Evolutionary conservation across 2,329 filamentous ascomycete species (phyloP).

Genomic region (Curvularia hawaiiensis): DNA sequence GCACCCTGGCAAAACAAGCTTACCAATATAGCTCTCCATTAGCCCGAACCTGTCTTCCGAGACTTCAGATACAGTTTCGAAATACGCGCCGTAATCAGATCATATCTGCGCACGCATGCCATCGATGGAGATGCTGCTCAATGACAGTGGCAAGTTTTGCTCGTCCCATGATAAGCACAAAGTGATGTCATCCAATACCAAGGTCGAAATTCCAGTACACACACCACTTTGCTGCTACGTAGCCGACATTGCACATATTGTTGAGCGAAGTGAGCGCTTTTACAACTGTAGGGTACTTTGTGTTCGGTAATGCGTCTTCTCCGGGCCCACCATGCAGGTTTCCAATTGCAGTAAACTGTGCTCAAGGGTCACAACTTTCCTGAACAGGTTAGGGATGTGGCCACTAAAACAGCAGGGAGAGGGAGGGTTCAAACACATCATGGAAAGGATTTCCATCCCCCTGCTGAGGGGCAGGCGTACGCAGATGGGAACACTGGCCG

Average conservation of each 20-base stretch:
- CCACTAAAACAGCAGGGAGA: slow-evolving; percentile 4
- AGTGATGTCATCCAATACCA: slow-evolving; percentile 48
- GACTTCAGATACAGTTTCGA: slow-evolving; percentile 26
- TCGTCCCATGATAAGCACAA: slow-evolving; percentile 53
- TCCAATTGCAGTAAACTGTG: slow-evolving; percentile 58
- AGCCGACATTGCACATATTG: slow-evolving; percentile 56
- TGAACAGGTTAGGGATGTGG: slow-evolving; percentile 21
- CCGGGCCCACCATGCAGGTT: slow-evolving; percentile 57
- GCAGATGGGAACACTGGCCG: slow-evolving; percentile 53
- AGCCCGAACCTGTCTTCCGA: slow-evolving; percentile 26
- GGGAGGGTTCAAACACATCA: slow-evolving; percentile 43
- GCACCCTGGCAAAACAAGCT: slow-evolving; percentile 23
- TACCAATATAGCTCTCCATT: slow-evolving; percentile 35
- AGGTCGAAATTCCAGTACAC: slow-evolving; percentile 32
- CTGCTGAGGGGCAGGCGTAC: slow-evolving; percentile 56
- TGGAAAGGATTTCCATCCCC: slow-evolving; percentile 55
- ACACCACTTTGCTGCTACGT: slow-evolving; percentile 58
- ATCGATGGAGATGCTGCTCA: slow-evolving; percentile 58
- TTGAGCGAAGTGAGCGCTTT: slow-evolving; percentile 48
- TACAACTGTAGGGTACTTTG: slow-evolving; percentile 52
- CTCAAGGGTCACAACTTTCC: slow-evolving; percentile 41
- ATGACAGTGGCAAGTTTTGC: slow-evolving; percentile 45
- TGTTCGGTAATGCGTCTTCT: slow-evolving; percentile 49
- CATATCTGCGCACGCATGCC: slow-evolving; percentile 48
- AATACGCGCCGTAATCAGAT: slow-evolving; percentile 24